Evolutionary conservation across 257 asterid species (phyloP).

Genomic region (Rubia yunnanensis): DNA sequence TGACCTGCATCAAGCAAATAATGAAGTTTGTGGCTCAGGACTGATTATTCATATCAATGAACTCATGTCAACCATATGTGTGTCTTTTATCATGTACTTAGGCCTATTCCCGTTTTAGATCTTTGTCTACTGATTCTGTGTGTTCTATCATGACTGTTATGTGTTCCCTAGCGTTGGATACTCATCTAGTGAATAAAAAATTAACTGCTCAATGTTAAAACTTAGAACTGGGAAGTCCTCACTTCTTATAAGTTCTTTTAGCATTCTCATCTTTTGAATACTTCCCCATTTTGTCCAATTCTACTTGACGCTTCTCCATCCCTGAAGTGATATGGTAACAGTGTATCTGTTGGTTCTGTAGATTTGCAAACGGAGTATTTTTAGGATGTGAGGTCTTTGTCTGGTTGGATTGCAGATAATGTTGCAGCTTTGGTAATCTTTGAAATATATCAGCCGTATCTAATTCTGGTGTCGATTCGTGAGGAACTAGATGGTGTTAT

Average conservation of each 20-base stretch:
- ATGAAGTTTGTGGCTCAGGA: background rate
- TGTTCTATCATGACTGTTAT: background rate
- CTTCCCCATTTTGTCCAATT: background rate
- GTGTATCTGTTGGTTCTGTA: background rate
- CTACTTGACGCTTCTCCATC: background rate
- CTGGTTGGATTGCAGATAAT: background rate
- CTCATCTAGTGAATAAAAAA: background rate
- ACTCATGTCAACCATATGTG: background rate
- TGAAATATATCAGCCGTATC: background rate
- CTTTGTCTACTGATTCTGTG: background rate
- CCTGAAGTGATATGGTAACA: background rate
- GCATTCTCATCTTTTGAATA: background rate
- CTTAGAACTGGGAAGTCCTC: background rate
- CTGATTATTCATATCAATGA: background rate
- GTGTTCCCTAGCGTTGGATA: background rate
- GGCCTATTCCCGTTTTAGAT: background rate
- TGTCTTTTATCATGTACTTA: background rate
- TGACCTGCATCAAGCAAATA: background rate
- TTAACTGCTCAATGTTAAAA: background rate
- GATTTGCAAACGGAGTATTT: background rate
- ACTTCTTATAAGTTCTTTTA: background rate
- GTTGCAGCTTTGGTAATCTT: background rate
- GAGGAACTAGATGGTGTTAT: background rate
- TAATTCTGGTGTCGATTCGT: background rate
- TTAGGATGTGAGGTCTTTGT: background rate